Conservation (phyloP, 805 yeast species). For the Schwanniomyces polymorphus region DNA sequence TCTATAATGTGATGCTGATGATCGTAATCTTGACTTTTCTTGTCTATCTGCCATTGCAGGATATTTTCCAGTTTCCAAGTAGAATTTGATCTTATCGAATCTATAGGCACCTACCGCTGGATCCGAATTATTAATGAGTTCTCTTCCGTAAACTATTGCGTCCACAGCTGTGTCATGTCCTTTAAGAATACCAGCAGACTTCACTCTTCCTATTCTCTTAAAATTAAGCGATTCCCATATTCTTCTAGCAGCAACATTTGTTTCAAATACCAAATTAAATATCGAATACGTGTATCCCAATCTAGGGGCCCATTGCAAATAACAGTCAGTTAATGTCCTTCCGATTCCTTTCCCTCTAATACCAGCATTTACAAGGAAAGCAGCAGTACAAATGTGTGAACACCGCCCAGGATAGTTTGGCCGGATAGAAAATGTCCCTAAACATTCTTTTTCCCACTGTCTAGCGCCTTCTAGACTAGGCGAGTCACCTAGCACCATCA, state of each 20-base stretch:
- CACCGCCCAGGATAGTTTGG: conserved; percentile 93
- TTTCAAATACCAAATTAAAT: conserved; percentile 85
- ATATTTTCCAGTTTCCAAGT: conserved; percentile 80
- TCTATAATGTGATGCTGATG: conserved; percentile 76
- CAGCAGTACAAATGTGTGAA: conserved; percentile 89
- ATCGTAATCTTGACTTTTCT: conserved; percentile 84
- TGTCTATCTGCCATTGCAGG: conserved; percentile 81
- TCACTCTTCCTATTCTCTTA: conserved; percentile 74
- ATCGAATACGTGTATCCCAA: conserved; percentile 83
- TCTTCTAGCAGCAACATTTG: conserved; percentile 78
- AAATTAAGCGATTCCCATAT: conserved; percentile 78
- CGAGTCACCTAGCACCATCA: conserved; percentile 74
- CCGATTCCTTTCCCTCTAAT: conserved; percentile 93
- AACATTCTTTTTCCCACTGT: conserved; percentile 91
- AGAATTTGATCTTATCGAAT: conserved; percentile 75
- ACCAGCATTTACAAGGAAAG: conserved; percentile 88
- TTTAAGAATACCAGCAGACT: conserved; percentile 85
- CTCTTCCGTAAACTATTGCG: conserved; percentile 81
- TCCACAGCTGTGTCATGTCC: conserved; percentile 86
- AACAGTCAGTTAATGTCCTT: conserved; percentile 77
- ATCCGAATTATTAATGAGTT: conserved; percentile 58
- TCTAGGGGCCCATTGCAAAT: conserved; percentile 86
- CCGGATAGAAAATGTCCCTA: conserved; percentile 82
- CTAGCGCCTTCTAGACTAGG: conserved; percentile 47
- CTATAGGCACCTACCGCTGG: conserved; percentile 54